Base-by-base conservation (phyloP, 805 yeast genomes). In the Yueomyces sinensis region DNA sequence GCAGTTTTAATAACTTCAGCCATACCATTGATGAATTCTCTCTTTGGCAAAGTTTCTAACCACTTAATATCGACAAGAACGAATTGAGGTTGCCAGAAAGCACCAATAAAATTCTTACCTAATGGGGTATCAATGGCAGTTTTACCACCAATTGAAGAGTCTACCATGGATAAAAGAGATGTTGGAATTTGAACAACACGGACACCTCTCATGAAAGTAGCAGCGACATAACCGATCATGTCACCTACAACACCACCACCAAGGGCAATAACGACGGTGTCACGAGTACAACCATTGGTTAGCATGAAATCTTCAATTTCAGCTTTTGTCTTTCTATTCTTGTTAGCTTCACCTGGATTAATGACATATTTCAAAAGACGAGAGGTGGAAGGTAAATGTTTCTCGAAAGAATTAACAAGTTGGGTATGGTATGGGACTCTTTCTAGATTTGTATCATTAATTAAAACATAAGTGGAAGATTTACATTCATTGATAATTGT, bases 171-270 rank as follows among this genome's bases (percentile, higher is more conserved):
- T 42, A 91, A 68, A 43, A 91, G 61, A 24, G 95, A 82, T 5
- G 98, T 91, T 37, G 98, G 98, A 20, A 91, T 69, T 58, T 91
- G 98, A 30, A 86, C 77, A 37, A 86, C 84, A 42, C 95, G 70
- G 7, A 91, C 94, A 37, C 98, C 98, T 55, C 98, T 73, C 98
- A 91, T 91, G 58, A 91, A 91, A 2, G 98, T 91, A 23, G 98
- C 89, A n/a, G 98, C 98, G 29, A 91, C 97, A 55, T 75, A 91
- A 4, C 98, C 98, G 44, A 89, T 82, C 98, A 91, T 89, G 54
- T 91, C 98, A 40, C 98, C 98, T 58, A 91, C 89, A 34, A 91
- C 93, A 47, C 98, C 98, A 45, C 98, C 98, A 41, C 98, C 98
- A 39, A 91, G 74, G 7, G 98, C 98, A 32, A 91, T 61, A 37